A percentile compares a stretch with the other conserved stretches of the same genome.
phyloP scores from a whole-genome alignment of 139 green algal species.

The Pycnococcus provasolii region DNA sequence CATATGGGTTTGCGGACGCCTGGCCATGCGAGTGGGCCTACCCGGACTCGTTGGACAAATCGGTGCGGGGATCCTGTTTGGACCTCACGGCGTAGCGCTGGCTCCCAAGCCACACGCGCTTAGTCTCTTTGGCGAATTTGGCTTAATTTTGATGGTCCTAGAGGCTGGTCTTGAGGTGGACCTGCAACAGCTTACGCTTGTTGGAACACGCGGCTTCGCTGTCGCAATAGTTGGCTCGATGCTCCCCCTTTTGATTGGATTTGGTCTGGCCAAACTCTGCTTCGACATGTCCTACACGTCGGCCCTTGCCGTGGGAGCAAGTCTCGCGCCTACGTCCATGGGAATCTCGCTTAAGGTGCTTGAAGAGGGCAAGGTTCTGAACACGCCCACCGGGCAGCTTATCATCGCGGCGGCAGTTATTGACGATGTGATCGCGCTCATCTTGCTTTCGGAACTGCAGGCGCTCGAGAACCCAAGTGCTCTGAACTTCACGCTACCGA shows the following conservation, averaged over 20 bases:
- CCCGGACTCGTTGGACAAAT: constrained; percentile 20
- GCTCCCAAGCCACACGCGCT: constrained; percentile 1
- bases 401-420: constrained; percentile 24
- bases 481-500: constrained; percentile 15
- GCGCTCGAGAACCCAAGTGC: constrained; percentile 11
- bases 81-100: constrained; percentile 7
- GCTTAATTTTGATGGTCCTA: constrained; percentile 17
- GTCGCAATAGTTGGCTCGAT: constrained; percentile 9
- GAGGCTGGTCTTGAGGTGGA: constrained; percentile 26
- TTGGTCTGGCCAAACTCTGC: neutral
- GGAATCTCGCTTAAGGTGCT: constrained; percentile 19
- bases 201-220: constrained; percentile 2
- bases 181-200: constrained; percentile 1
- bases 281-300: constrained; percentile 3
- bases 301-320: constrained; percentile 6
- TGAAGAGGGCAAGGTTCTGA: neutral
- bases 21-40: constrained; percentile 2
- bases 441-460: constrained; percentile 17
- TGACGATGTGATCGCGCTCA: constrained; percentile 24
- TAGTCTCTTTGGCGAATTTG: constrained; percentile 17
- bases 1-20: neutral
- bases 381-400: constrained; percentile 20
- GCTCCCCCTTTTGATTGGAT: neutral
- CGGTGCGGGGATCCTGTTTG: constrained; percentile 16
- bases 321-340: constrained; percentile 17